Conservation (phyloP, 2,329 filamentous ascomycete species). For the Aspergillus udagawae region DNA sequence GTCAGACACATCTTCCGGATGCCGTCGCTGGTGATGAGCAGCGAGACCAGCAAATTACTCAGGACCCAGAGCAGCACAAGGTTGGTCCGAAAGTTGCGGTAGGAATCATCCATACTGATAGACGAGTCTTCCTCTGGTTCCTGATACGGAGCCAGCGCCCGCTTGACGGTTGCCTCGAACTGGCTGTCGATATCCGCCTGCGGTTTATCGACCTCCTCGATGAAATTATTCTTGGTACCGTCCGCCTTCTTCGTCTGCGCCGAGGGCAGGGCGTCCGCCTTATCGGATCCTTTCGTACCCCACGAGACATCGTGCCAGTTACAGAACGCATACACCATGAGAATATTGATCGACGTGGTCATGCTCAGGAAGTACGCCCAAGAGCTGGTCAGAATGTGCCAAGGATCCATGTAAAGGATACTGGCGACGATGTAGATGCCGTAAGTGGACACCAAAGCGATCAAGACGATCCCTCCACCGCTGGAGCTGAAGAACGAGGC, state of each 20-base stretch:
- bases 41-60: constrained; percentile 79
- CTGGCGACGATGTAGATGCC: constrained; percentile 96
- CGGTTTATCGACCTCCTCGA: constrained; percentile 93
- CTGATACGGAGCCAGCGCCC: constrained; percentile 79
- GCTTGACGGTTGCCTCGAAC: constrained; percentile 93
- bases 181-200: constrained; percentile 98
- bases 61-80: constrained; percentile 93
- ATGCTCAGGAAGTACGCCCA: constrained; percentile 86
- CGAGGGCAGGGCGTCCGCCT: constrained; percentile 86
- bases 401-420: constrained; percentile 96
- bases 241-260: constrained; percentile 75
- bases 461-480: constrained; percentile 85
- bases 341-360: constrained; percentile 98
- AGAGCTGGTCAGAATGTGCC: constrained; percentile 99
- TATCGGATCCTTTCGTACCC: constrained; percentile 99
- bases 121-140: constrained; percentile 71
- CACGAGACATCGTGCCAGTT: constrained; percentile 99
- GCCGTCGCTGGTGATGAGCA: constrained; percentile 84
- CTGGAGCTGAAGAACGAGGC: constrained; percentile 75
- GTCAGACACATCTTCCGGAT: constrained; percentile 80
- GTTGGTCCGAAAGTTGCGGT: constrained; percentile 98
- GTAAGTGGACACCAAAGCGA: constrained; percentile 89
- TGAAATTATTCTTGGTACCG: constrained; percentile 79
- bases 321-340: constrained; percentile 99
- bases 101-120: constrained; percentile 92